Evolutionary conservation across 805 yeast genomes (phyloP).

Genomic region (Metschnikowia corniflorae): DNA sequence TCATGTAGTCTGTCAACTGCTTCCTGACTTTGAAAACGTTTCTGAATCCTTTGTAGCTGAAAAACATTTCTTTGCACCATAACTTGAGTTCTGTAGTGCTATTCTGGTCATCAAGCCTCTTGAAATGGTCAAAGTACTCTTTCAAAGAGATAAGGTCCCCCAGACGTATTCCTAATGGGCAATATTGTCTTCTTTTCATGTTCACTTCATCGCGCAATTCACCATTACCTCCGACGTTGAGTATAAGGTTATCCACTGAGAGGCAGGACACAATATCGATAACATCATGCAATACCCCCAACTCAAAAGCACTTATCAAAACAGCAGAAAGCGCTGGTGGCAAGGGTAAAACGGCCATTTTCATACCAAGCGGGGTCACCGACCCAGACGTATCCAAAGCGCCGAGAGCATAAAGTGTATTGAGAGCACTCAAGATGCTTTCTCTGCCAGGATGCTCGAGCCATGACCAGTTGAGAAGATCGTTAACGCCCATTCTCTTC

Average conservation of each 20-base stretch:
- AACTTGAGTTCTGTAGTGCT: conserved; percentile 54
- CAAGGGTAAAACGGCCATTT: conserved; percentile 86
- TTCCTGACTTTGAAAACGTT: conserved; percentile 71
- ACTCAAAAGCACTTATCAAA: conserved; percentile 63
- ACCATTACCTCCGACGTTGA: conserved; percentile 64
- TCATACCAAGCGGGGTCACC: conserved; percentile 74
- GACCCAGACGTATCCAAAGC: conserved; percentile 77
- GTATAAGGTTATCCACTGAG: conserved; percentile 82
- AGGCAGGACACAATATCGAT: conserved; percentile 89
- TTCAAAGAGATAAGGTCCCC: conserved; percentile 86
- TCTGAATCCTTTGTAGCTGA: conserved; percentile 75
- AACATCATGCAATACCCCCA: conserved; percentile 58
- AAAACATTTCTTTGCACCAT: conserved; percentile 80
- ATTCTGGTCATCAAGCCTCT: conserved; percentile 23
- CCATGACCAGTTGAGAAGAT: conserved; percentile 88
- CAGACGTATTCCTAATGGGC: conserved; percentile 64
- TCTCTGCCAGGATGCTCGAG: conserved; percentile 83
- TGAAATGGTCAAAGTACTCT: conserved; percentile 63
- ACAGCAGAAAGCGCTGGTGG: conserved; percentile 93
- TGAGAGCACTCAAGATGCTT: conserved; percentile 70
- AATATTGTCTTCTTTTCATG: conserved; percentile 63
- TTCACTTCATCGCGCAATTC: conserved; percentile 83
- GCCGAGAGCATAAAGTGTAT: conserved; percentile 69
- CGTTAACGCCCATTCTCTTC: conserved; percentile 78
- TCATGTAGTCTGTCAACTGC: conserved; percentile 72